phyloP scores from a whole-genome alignment of 2,329 filamentous ascomycete species.

The Penicillium hordei region DNA sequence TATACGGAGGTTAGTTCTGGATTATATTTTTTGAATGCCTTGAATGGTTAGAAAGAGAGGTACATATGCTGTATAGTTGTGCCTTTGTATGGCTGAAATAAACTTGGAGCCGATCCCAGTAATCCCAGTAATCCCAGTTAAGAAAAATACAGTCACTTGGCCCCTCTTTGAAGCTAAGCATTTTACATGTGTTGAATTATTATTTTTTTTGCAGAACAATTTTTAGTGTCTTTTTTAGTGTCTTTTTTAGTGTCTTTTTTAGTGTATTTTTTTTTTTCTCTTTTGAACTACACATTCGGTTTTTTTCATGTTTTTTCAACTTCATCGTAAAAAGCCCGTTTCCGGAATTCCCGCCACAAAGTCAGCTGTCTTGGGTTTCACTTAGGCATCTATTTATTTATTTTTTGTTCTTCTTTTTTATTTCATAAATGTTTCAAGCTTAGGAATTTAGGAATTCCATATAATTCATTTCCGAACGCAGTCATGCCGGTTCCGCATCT shows the following conservation, averaged over 20 bases:
- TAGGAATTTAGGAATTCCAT: neutral
- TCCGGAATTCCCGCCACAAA: constrained; percentile 4
- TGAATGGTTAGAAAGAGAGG: neutral
- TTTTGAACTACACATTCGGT: neutral
- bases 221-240: neutral
- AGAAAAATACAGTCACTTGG: constrained; percentile 17
- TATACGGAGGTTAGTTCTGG: neutral
- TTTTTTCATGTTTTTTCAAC: neutral
- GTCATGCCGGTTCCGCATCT: constrained; percentile 40
- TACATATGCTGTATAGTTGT: too few species aligned
- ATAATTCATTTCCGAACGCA: constrained; percentile 23
- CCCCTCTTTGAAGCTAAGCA: constrained; percentile 10
- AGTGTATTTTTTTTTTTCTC: neutral
- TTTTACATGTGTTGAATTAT: neutral
- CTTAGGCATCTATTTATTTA: neutral
- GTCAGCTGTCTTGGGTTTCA: neutral
- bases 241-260: neutral
- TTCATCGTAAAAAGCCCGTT: constrained; percentile 3
- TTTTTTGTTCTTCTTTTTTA: neutral
- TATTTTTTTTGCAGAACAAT: neutral
- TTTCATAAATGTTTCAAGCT: neutral
- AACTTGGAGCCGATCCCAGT: too few species aligned
- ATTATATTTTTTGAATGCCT: neutral
- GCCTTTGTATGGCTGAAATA: too few species aligned
- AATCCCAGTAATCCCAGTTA: neutral